These are phyloP conservation scores for Microcyclosporella mali DNA, from an alignment of 2,329 filamentous ascomycete genomes.

Conservation along the genomic window DNA sequence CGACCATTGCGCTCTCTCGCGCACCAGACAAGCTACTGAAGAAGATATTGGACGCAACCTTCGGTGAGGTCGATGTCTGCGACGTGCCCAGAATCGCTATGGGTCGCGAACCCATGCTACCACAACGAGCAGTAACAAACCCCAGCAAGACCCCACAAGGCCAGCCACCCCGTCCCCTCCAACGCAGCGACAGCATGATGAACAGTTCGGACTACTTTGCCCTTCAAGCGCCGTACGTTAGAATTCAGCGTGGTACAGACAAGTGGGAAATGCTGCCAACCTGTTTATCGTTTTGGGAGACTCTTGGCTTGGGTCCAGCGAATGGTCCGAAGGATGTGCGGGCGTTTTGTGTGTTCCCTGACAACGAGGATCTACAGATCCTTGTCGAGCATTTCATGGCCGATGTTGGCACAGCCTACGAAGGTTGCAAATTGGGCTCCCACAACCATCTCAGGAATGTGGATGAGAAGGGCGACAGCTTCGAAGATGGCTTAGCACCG, in stretches of 20 bases:
- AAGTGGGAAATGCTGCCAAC: constrained; percentile 68
- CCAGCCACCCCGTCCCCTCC: constrained; percentile 28
- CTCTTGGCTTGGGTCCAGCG: constrained; percentile 65
- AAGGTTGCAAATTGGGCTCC: constrained; percentile 62
- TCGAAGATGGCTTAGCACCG: constrained; percentile 36
- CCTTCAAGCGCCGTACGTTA: constrained; percentile 63
- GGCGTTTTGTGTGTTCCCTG: constrained; percentile 64
- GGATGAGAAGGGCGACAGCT: constrained; percentile 28
- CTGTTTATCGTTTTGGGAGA: constrained; percentile 74
- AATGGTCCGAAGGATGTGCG: constrained; percentile 65
- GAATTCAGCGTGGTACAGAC: constrained; percentile 63
- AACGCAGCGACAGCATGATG: constrained; percentile 23
- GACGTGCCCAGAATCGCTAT: constrained; percentile 27
- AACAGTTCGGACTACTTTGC: constrained; percentile 46
- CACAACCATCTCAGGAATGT: constrained; percentile 45
- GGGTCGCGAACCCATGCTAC: constrained; percentile 18
- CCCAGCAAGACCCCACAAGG: constrained; percentile 19
- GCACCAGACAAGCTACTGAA: background rate
- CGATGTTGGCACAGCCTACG: constrained; percentile 64
- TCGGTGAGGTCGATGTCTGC: constrained; percentile 13
- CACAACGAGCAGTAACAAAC: constrained; percentile 10
- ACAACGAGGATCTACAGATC: constrained; percentile 56
- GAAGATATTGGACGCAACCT: constrained; percentile 4
- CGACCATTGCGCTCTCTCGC: background rate
- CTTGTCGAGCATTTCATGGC: constrained; percentile 60